Conservation (phyloP, 2,329 filamentous ascomycete genomes). For the Penicillium rolfsii region DNA sequence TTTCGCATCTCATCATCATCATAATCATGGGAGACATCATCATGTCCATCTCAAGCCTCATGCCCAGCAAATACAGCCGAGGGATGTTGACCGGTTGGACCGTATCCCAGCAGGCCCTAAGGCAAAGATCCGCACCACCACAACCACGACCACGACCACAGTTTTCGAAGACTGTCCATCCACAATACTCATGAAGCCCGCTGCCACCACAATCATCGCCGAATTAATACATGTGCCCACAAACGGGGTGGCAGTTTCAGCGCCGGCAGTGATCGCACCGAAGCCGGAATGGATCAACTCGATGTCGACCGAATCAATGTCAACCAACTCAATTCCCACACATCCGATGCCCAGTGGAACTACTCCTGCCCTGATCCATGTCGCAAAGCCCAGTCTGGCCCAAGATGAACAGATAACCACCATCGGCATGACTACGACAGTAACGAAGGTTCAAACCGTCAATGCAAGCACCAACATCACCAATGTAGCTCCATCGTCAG, state of each 20-base stretch:
- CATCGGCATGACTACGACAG: conserved; percentile 17
- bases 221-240: conserved; percentile 10
- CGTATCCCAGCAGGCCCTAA: conserved; percentile 14
- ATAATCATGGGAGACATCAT: conserved; percentile 32
- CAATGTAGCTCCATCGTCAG: background rate
- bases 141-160: conserved; percentile 16
- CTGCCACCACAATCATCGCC: conserved; percentile 15
- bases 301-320: conserved; percentile 46
- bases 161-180: conserved; percentile 24
- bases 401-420: conserved; percentile 15
- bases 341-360: background rate
- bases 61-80: conserved; percentile 12
- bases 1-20: conserved; percentile 11
- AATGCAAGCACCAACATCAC: conserved; percentile 18
- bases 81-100: conserved; percentile 11
- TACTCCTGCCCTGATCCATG: background rate
- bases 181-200: conserved; percentile 8
- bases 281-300: conserved; percentile 52
- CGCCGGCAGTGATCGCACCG: conserved; percentile 92
- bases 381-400: background rate
- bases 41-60: conserved; percentile 20
- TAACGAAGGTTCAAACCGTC: conserved; percentile 16
- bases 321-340: background rate
- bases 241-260: conserved; percentile 63
- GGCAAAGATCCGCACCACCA: conserved; percentile 27